Evolutionary conservation across 139 green algal genomes (phyloP), one percentile per base, ranked within the genome.

Genomic region (Ettlia oleoabundans): DNA sequence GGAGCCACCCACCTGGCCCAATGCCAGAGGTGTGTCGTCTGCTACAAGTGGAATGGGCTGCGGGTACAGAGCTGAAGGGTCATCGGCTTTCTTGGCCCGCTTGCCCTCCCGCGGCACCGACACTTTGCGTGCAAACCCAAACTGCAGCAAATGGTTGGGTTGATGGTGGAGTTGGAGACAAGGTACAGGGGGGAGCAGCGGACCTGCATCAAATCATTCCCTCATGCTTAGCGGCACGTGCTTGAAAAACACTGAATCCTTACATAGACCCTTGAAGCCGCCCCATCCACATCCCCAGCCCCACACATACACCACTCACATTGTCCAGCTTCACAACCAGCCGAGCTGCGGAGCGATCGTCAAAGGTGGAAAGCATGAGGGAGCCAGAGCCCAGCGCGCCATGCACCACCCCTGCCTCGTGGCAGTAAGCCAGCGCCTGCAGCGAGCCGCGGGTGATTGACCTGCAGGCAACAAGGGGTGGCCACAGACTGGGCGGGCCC

Each of bases 321-420:
- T 94, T 94, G 83, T 96, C 92, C n/a, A 97, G 76, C 82, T 95
- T 95, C 4, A 97, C 88, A 0, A 90, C 78, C 43, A 97, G 82
- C 6, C 75, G 64, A 10, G 68, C 61, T 0, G 84, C 73, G 35
- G 82, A 73, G 52, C 81, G 68, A 76, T 94, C 91, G 40, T 93
- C 86, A 35, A 89, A 91, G 18, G 87, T 88, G 73, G 72, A 89
- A 26, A 97, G 68, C 65, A 96, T 81, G 43, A 97, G 75, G 13
- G 86, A 91, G 13, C 91, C 93, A 37, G 75, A 86, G 51, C 88
- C 89, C 21, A 97, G 80, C 1, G 90, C 92, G 32, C 92, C 93
- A 84, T 97, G 93, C 63, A 91, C 87, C 24, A 95, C 91, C 32
- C 86, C 89, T 1, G 68, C 62, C 0, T 76, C 78, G 72, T 95